Conservation (phyloP, 129 eudicot genomes). For the Kitagawia praeruptora region DNA sequence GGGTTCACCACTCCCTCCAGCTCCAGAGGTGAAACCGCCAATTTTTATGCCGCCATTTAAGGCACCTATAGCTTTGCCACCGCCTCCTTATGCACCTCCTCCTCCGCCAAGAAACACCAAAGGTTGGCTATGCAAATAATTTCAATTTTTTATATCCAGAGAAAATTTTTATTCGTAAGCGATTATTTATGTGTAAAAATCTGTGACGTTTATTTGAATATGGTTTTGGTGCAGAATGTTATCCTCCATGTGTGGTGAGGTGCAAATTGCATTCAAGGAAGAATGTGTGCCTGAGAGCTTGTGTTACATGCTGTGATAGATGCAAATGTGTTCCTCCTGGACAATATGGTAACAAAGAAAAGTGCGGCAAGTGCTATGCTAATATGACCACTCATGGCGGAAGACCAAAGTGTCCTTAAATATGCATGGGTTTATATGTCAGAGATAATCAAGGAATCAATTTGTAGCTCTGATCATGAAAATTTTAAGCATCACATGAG, state of each 20-base stretch:
- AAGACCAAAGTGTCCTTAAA: constrained; percentile 62
- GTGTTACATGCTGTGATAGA: constrained; percentile 59
- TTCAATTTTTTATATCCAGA: no score
- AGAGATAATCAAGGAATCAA: not conserved
- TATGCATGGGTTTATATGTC: not conserved
- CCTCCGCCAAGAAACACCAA: not conserved
- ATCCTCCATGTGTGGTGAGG: constrained; percentile 47
- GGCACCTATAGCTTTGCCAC: not conserved
- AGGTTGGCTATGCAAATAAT: not conserved
- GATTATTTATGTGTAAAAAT: no score
- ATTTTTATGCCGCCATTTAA: constrained; percentile 15
- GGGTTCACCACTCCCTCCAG: constrained; percentile 19
- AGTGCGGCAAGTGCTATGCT: constrained; percentile 64
- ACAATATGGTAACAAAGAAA: constrained; percentile 48
- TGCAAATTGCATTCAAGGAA: constrained; percentile 47
- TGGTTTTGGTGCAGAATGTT: constrained; percentile 37
- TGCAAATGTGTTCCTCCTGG: constrained; percentile 99
- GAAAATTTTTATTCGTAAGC: no score
- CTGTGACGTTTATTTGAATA: no score
- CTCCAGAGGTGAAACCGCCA: constrained; percentile 28
- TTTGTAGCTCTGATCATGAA: not conserved
- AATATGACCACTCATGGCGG: constrained; percentile 76
- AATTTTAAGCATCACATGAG: not conserved
- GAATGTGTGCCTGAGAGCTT: constrained; percentile 49
- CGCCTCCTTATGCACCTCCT: not conserved